Evolutionary conservation across 1,284 basidiomycete genomes (phyloP).

Genomic region (Ustilago esculenta): DNA sequence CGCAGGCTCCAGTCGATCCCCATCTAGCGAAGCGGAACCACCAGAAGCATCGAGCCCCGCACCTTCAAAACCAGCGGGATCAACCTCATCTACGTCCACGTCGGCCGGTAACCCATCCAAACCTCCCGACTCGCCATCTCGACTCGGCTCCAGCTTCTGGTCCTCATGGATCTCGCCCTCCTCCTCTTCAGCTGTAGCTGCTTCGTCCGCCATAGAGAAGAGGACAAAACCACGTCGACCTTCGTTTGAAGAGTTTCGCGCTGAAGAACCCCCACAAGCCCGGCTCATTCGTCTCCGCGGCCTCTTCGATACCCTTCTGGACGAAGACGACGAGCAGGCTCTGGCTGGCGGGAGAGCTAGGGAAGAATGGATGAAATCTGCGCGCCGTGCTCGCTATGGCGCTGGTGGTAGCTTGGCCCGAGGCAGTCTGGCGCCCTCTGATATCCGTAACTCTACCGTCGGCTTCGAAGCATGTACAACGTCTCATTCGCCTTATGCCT

Average conservation of each 20-base stretch:
- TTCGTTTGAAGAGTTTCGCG: slow-evolving; percentile 60
- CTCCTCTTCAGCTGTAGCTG: slow-evolving; percentile 51
- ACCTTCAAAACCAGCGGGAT: background rate
- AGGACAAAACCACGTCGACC: slow-evolving; percentile 37
- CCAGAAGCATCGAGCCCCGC: slow-evolving; percentile 18
- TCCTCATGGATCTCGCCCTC: slow-evolving; percentile 53
- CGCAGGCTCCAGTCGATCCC: background rate
- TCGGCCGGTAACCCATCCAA: background rate
- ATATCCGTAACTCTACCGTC: slow-evolving; percentile 47
- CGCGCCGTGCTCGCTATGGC: slow-evolving; percentile 61
- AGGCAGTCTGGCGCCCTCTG: slow-evolving; percentile 52
- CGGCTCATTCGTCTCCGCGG: slow-evolving; percentile 63
- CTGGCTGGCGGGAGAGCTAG: slow-evolving; percentile 63
- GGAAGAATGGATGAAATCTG: slow-evolving; percentile 64
- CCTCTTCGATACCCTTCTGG: slow-evolving; percentile 63
- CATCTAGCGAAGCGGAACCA: slow-evolving; percentile 13
- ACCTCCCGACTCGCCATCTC: slow-evolving; percentile 27
- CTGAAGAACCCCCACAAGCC: slow-evolving; percentile 65
- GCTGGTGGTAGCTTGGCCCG: slow-evolving; percentile 60
- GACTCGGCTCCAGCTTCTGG: slow-evolving; percentile 45
- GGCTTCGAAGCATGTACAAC: slow-evolving; percentile 41
- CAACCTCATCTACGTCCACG: background rate
- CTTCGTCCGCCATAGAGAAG: slow-evolving; percentile 52
- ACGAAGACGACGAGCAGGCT: slow-evolving; percentile 60
- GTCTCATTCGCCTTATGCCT: slow-evolving; percentile 6